Base-by-base conservation (phyloP, 176 grass and related monocot genomes). In the Areca catechu region DNA sequence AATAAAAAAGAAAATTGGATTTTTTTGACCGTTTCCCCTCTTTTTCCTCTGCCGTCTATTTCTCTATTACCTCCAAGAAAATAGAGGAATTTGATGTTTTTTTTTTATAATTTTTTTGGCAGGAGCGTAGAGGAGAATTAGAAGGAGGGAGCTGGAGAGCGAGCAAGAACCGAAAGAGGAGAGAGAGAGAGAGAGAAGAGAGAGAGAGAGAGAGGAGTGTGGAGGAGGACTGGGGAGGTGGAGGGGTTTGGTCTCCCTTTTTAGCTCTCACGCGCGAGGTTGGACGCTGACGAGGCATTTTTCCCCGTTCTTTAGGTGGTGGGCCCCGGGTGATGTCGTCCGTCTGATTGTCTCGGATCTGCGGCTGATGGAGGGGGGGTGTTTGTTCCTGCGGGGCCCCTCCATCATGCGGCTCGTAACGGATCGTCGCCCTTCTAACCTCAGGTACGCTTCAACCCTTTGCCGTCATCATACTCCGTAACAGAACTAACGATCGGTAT, bases 221-320 rank as follows among this genome's bases (percentile, higher is more conserved):
- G n/a, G 10, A 53, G 48, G 53, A 25, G 19, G 2, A 47, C 9
- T 60, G 60, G 56, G 6, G 66, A 24, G 49, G 24, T 60, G 68
- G 7, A 14, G 51, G 54, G 34, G 58, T 50, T 19, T 58, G 24
- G 57, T 19, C 20, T 1, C 22, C 48, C 70, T 62, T 72, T 72
- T 72, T 62, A 24, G 55, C 7, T 24, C 55, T 70, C 55, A 49
- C 55, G 22, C 56, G 22, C 37, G 68, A 56, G 43, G 57, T 27
- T 18, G 50, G 34, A 43, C 17, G 70, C 18, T 72, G 58, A 72
- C 58, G 70, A 62, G 70, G 57, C 48, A 29, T 68, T 54, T 57
- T 7, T 49, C 16, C 0, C 19, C 20, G 18, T 59, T 27, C 19
- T 7, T 61, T 12, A 12, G 0, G 34, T 43, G 34, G 34, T 43